These are phyloP conservation scores for Backusella tuberculispora DNA, from an alignment of 192 early-diverging fungal genomes.

Conservation along the genomic window DNA sequence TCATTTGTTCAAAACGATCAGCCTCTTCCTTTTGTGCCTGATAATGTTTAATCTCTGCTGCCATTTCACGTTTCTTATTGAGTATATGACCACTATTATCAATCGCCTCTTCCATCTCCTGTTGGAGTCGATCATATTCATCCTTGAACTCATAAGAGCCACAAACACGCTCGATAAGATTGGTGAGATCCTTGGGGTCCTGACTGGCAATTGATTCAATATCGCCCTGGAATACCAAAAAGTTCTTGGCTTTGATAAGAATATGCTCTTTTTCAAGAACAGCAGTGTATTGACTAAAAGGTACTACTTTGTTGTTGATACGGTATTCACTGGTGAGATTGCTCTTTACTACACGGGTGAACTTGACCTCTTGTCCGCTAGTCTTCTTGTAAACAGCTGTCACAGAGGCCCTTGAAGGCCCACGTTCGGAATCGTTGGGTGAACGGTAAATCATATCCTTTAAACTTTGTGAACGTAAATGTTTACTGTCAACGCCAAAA, in stretches of 20 bases:
- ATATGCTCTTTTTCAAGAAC: slow-evolving; percentile 87
- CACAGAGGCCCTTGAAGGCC: slow-evolving; percentile 70
- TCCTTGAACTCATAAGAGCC: slow-evolving; percentile 89
- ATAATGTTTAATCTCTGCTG: slow-evolving; percentile 91
- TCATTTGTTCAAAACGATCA: slow-evolving; percentile 74
- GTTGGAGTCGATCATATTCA: slow-evolving; percentile 88
- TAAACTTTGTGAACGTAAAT: slow-evolving; percentile 87
- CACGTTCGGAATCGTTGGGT: slow-evolving; percentile 29
- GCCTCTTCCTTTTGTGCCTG: slow-evolving; percentile 92
- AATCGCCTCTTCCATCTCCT: slow-evolving; percentile 80
- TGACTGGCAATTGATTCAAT: slow-evolving; percentile 97
- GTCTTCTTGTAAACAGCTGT: slow-evolving; percentile 82
- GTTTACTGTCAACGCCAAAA: slow-evolving; percentile 90
- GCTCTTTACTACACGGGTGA: slow-evolving; percentile 71
- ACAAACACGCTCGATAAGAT: slow-evolving; percentile 95
- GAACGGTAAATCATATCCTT: slow-evolving; percentile 91
- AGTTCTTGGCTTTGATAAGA: slow-evolving; percentile 94
- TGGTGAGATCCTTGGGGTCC: slow-evolving; percentile 90
- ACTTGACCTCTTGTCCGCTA: slow-evolving; percentile 62
- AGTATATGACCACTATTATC: slow-evolving; percentile 90
- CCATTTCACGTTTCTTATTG: slow-evolving; percentile 89
- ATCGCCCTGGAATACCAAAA: slow-evolving; percentile 99
- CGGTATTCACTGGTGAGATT: slow-evolving; percentile 86
- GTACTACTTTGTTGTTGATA: slow-evolving; percentile 77
- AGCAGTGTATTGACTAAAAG: slow-evolving; percentile 76